Conservation (phyloP, 345 rosid species). For the Eucalyptus tenuipes region DNA sequence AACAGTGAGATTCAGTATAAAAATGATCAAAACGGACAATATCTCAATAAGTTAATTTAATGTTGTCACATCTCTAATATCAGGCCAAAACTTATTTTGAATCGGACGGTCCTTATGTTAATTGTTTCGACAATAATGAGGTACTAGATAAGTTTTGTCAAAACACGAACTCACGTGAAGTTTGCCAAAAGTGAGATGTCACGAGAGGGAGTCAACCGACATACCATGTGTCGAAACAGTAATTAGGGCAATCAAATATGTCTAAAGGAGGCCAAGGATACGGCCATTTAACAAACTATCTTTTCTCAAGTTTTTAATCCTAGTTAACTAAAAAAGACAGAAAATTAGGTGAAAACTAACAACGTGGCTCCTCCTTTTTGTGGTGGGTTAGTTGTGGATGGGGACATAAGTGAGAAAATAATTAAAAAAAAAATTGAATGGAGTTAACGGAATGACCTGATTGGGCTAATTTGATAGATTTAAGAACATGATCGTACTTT, state of each 20-base stretch:
- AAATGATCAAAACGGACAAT: too few species aligned
- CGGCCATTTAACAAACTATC: neutral
- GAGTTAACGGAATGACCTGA: neutral
- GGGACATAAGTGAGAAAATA: neutral
- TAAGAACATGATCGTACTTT: neutral
- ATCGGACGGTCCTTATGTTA: accelerated
- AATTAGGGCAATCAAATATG: neutral
- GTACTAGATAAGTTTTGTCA: neutral
- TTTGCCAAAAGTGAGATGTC: neutral
- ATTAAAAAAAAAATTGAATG: neutral
- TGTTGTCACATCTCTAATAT: neutral
- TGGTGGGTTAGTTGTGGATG: neutral
- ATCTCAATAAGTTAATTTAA: too few species aligned
- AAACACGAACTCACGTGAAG: neutral
- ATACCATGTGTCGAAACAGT: neutral
- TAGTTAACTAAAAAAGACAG: neutral
- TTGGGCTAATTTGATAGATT: neutral
- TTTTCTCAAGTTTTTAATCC: neutral
- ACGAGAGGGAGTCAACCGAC: neutral
- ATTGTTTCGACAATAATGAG: neutral
- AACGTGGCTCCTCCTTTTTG: neutral
- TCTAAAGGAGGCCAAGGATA: neutral
- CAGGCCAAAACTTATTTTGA: neutral
- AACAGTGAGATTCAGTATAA: accelerated
- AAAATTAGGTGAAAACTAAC: neutral